phyloP scores from a whole-genome alignment of 1,284 basidiomycete genomes.

The Pholiota adiposa region DNA sequence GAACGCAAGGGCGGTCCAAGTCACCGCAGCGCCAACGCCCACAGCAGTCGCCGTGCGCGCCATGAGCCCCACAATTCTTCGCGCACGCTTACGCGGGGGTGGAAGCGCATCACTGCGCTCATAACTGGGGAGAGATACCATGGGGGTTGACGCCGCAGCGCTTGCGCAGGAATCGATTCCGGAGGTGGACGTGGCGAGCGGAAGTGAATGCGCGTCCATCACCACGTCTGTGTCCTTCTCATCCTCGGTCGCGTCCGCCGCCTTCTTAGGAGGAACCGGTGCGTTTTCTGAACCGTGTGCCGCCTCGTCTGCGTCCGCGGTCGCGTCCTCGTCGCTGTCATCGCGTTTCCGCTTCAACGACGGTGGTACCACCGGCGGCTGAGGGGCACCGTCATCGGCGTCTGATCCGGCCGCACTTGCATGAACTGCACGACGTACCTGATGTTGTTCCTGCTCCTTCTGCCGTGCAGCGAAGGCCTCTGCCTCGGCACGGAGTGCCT shows the following conservation, averaged over 20 bases:
- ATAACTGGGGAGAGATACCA: not conserved
- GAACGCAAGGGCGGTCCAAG: constrained; percentile 73
- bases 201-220: constrained; percentile 3
- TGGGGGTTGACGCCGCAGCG: not conserved
- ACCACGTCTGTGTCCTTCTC: constrained; percentile 9
- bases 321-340: constrained; percentile 37
- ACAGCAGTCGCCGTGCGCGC: constrained; percentile 62
- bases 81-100: constrained; percentile 49
- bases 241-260: constrained; percentile 21
- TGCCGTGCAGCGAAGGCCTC: constrained; percentile 8
- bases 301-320: constrained; percentile 16
- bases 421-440: constrained; percentile 31
- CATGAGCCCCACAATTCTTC: constrained; percentile 44
- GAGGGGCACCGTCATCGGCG: constrained; percentile 18
- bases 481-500: constrained; percentile 31
- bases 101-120: constrained; percentile 10
- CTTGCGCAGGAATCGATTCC: not conserved
- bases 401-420: constrained; percentile 19
- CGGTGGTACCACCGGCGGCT: constrained; percentile 29
- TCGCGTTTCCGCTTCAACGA: constrained; percentile 50
- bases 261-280: constrained; percentile 32
- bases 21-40: constrained; percentile 64
- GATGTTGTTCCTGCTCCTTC: constrained; percentile 14
- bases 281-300: constrained; percentile 2
- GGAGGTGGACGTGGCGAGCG: constrained; percentile 1